These are phyloP conservation scores for Yamadazyma atlantica DNA, from an alignment of 1,139 yeast genomes.

Conservation along the genomic window DNA sequence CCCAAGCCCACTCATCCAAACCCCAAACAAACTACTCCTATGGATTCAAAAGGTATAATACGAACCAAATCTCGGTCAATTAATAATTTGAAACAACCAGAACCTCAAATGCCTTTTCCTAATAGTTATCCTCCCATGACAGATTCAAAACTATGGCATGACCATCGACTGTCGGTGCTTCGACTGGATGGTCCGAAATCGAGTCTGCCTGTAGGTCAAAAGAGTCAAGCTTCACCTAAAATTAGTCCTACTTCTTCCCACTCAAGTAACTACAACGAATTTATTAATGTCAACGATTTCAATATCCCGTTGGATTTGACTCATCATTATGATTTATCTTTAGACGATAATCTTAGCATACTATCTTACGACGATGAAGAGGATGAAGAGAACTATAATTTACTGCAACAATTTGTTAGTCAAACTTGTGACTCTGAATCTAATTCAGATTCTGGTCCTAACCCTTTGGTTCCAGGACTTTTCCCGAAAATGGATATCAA, in stretches of 20 bases:
- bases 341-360: slow-evolving; percentile 8
- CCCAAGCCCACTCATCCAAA: too few species aligned
- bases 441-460: slow-evolving; percentile 5
- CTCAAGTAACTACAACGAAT: slow-evolving; percentile 5
- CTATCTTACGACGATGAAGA: slow-evolving; percentile 14
- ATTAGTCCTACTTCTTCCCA: background rate
- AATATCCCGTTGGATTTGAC: slow-evolving; percentile 8
- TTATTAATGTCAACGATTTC: slow-evolving; percentile 10
- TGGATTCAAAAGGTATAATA: background rate
- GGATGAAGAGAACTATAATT: slow-evolving; percentile 6
- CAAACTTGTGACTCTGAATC: background rate
- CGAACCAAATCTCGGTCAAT: slow-evolving; percentile 2
- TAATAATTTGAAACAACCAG: background rate
- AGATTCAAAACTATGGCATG: background rate
- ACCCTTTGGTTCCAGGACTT: slow-evolving; percentile 34
- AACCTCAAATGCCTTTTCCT: background rate
- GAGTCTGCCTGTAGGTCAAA: too few species aligned
- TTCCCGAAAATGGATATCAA: slow-evolving; percentile 36
- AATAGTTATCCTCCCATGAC: slow-evolving; percentile 10
- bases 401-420: background rate
- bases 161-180: too few species aligned
- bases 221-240: background rate
- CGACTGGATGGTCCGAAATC: too few species aligned
- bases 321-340: slow-evolving; percentile 4
- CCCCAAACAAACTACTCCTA: too few species aligned